Base-by-base conservation (phyloP, 495 filamentous ascomycete species). In the Bryoglossum gracile region DNA sequence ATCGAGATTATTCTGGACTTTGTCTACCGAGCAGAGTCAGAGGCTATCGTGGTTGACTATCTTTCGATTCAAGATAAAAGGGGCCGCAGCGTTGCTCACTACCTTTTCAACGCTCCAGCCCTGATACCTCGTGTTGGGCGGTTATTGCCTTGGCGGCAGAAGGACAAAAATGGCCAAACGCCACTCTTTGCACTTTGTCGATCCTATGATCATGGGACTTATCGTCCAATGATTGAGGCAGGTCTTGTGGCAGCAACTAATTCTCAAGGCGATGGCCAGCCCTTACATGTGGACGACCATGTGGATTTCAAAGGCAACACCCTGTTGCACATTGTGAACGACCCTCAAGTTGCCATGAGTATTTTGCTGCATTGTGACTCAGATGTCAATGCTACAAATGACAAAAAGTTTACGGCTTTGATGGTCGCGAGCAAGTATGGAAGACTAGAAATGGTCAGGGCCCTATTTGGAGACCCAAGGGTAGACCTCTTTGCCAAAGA, bases 381-480 rank as follows among this genome's bases (percentile, higher is more conserved):
- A 14, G 89, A 97, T 62, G 86, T 89, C 28, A 99, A 99, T 65
- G 92, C 92, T 0, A 84, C 83, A 0, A 99, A 99, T 58, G 94
- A 97, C 59, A 95, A 89, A 70, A 83, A 75, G 39, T 97, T 97
- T 58, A 99, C 94, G 0, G 80, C 94, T 1, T 69, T 99, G 43
- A 99, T 99, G 94, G 86, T 97, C 47, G 91, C 90, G n/a, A 95
- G 89, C 72, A 99, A 99, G 66, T 99, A 95, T 58, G 92, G 91
- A 19, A 79, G 94, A 37, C 84, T 94, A 14, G 92, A 96, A 53
- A 84, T 90, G 74, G 91, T 99, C 5, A 78, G 89, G 48, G 82
- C 82, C 13, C 72, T 99, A 10, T 96, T 95, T 60, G 75, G 79
- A 39, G 94, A 97, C 62, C 74, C 86, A 13, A 72, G 94, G 48